A percentile compares a stretch with the other conserved stretches of the same genome.
These are phyloP conservation scores for Harringtonia lauricola DNA, from an alignment of 2,329 filamentous ascomycete species.

Conservation along the genomic window DNA sequence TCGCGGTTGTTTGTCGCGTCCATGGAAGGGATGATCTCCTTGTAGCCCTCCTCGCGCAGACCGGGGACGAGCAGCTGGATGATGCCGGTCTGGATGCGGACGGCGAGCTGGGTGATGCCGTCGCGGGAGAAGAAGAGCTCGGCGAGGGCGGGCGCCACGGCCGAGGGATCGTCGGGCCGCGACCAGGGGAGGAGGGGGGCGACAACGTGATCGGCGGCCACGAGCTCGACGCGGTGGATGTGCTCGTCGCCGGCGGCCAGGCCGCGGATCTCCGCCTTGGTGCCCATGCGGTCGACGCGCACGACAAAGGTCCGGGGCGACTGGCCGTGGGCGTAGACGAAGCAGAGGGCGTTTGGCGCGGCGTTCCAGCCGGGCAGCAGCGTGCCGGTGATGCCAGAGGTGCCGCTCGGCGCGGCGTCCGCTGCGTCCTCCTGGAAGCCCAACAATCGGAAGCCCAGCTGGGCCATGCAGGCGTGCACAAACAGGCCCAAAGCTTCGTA, in stretches of 20 bases:
- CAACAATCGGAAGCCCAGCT: slow-evolving; percentile 68
- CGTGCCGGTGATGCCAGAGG: slow-evolving; percentile 26
- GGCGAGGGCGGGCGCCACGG: too few species aligned
- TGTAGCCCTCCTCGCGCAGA: slow-evolving; percentile 68
- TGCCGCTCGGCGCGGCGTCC: neutral
- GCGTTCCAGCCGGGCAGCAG: slow-evolving; percentile 76
- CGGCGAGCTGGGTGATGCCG: slow-evolving; percentile 56
- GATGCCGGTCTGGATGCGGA: slow-evolving; percentile 64
- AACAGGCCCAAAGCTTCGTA: slow-evolving; percentile 80
- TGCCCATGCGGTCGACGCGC: slow-evolving; percentile 70
- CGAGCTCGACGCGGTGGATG: slow-evolving; percentile 67
- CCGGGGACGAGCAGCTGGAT: slow-evolving; percentile 76
- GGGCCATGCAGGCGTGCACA: slow-evolving; percentile 70
- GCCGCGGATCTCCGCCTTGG: slow-evolving; percentile 74
- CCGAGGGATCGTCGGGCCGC: too few species aligned
- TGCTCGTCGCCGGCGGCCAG: slow-evolving; percentile 71
- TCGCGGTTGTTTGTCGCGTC: neutral
- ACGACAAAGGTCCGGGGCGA: slow-evolving; percentile 77
- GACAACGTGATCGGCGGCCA: slow-evolving; percentile 64
- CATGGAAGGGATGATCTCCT: slow-evolving; percentile 26
- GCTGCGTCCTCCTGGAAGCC: slow-evolving; percentile 61
- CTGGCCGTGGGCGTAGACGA: slow-evolving; percentile 78
- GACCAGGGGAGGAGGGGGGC: slow-evolving; percentile 41
- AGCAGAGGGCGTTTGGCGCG: slow-evolving; percentile 58
- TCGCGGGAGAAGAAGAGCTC: slow-evolving; percentile 64